Base-by-base conservation (phyloP, 2,329 filamentous ascomycete genomes). In the Penicillium sp. region DNA sequence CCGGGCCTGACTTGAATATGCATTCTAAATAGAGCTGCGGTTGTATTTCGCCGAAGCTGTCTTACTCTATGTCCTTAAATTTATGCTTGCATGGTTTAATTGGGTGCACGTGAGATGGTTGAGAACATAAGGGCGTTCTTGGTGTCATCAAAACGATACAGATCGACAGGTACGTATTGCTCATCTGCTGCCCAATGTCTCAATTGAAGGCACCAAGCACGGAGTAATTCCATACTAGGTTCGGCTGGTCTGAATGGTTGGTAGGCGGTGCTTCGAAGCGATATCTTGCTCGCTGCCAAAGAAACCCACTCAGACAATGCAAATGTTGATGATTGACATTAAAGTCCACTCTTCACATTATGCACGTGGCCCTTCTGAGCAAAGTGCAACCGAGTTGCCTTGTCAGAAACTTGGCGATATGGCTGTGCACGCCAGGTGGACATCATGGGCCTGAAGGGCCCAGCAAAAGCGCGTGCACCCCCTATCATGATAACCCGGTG, bases 131-230 rank as follows among this genome's bases (percentile, higher is more conserved):
- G 34, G 32, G 38, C 8, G 7, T 18, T 1, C 8, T 38, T 42
- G n/a, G 8, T 45, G 49, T 50, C 42, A 49, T 27, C 38, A 11
- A 21, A 22, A 31, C 21, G 29, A 47, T 43, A 54, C 31, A 8
- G 47, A 54, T 50, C 47, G 47, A 21, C 52, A 50, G 42, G 47
- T 40, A n/a, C 32, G 49, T 13, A 13, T 49, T 14, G 18, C 9
- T 24, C 18, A 27, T 36, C 14, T 50, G 34, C 34, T 27, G 32
- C 47, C 42, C 50, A 42, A 32, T 31, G 22, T 36, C 34, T 36
- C 34, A 36, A 36, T 36, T 36, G 13, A 36, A 36, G 34, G 34
- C n/a, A 36, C n/a, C 24, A 11, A 27, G 45, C 18, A 40, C 18
- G 32, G 47, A 27, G 27, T 18, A 21, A 29, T 36, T n/a, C 16